Evolutionary conservation across 345 rosid species (phyloP), one percentile per base, ranked within the genome.

Genomic region (Bretschneidera sinensis): DNA sequence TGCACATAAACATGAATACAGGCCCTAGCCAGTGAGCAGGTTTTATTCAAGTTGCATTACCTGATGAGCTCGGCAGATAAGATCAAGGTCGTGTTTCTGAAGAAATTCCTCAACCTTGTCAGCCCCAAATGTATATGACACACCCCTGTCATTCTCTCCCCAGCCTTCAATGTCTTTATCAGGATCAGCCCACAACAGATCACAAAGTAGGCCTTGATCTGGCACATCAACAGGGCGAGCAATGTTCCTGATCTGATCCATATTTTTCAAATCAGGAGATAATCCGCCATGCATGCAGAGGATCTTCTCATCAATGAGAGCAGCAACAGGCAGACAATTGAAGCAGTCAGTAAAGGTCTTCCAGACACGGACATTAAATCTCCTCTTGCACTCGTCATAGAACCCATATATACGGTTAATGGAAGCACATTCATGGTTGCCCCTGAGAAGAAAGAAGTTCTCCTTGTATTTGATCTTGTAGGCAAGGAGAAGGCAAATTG

Each of bases 41-140:
- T 28, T 16, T 48, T 1, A 17, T 43, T 19, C 24, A 43, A 61
- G 49, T 66, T 20, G 19, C 5, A 25, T 48, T 72, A 83, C 86
- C 86, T 84, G 89, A 68, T 84, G 89, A 48, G 86, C 89, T 64
- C 89, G 73, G 45, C 89, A 84, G 39, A 84, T 76, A n/a, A 84
- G 75, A 76, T 84, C 89, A 62, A 84, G 89, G 58, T 81, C 89
- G 55, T 84, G 85, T 48, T 70, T 73, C 57, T 69, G 69, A 48
- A 84, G 86, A 54, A 83, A 83, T 63, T 84, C 84, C 28, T 69
- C 78, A 17, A 84, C 82, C 62, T 61, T 75, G 63, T 84, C 84
- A 75, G 73, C 76, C 35, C 89, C 89, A 73, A 84, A 84, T 39
- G 89, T 84, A 54, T 58, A 77, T 43, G 89, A 84, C 31, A 84